Conservation (phyloP, 192 early-diverging fungal species). For the Rhizophagus sp. region DNA sequence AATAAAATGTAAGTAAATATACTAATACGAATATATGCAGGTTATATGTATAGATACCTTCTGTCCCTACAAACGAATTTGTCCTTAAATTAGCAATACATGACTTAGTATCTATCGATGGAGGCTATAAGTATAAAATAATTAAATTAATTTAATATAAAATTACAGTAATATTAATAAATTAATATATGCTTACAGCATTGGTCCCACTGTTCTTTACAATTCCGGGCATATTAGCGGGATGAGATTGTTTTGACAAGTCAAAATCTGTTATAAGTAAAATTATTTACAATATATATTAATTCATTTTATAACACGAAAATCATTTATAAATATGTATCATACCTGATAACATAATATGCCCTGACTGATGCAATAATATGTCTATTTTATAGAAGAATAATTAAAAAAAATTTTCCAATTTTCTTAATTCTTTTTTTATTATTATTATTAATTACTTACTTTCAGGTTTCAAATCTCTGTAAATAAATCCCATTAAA, state of each 20-base stretch:
- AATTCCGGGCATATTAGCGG: conserved; percentile 73
- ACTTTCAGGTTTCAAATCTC: conserved; percentile 98
- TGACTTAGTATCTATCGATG: conserved; percentile 82
- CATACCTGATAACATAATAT: conserved; percentile 81
- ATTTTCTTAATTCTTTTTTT: background rate
- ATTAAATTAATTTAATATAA: background rate
- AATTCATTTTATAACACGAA: background rate
- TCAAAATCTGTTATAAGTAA: conserved; percentile 76
- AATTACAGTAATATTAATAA: background rate
- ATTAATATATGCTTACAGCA: conserved; percentile 41
- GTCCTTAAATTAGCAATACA: conserved; percentile 88
- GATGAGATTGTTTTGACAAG: conserved; percentile 90
- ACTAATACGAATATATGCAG: background rate
- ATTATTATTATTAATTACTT: conserved; percentile 38
- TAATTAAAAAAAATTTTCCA: background rate
- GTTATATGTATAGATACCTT: conserved; percentile 51
- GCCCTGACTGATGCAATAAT: conserved; percentile 90
- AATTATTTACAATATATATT: background rate
- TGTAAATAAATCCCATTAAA: conserved; percentile 94
- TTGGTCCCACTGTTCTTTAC: conserved; percentile 61
- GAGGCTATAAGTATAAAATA: conserved; percentile 45
- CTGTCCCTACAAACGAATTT: conserved; percentile 98
- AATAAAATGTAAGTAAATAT: background rate
- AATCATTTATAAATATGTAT: background rate
- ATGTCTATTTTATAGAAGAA: conserved; percentile 58